phyloP scores from a whole-genome alignment of 768 basidiomycete genomes.

The Sutorius australiensis region DNA sequence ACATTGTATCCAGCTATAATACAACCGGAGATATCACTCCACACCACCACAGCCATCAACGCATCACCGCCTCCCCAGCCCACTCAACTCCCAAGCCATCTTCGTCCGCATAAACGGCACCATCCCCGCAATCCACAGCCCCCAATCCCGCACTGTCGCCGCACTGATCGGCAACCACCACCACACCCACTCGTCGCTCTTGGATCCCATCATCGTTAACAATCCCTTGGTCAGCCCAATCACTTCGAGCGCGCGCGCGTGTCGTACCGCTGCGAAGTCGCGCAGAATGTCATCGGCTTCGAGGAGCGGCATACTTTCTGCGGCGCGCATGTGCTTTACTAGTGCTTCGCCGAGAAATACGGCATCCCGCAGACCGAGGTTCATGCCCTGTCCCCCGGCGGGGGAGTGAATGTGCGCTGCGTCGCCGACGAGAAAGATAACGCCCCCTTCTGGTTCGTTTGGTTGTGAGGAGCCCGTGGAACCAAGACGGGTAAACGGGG shows the following conservation, averaged over 20 bases:
- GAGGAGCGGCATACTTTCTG: constrained; percentile 2
- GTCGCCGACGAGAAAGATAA: constrained; percentile 37
- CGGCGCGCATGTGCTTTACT: constrained; percentile 30
- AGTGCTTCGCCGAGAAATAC: constrained; percentile 43
- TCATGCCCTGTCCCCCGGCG: constrained; percentile 56
- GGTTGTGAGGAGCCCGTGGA: constrained; percentile 1
- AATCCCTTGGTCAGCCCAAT: constrained; percentile 40
- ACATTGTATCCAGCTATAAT: too few species aligned
- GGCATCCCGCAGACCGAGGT: constrained; percentile 55
- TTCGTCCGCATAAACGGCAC: constrained; percentile 14
- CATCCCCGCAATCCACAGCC: constrained; percentile 19
- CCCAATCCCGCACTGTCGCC: constrained; percentile 24
- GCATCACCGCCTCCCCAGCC: constrained; percentile 9
- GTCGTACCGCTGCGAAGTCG: constrained; percentile 36
- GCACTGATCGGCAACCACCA: constrained; percentile 29
- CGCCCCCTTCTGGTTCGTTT: constrained; percentile 8
- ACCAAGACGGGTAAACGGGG: constrained; percentile 32
- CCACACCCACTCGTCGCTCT: constrained; percentile 10
- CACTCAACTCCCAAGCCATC: constrained; percentile 22
- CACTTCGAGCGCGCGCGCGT: constrained; percentile 38
- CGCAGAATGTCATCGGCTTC: constrained; percentile 32
- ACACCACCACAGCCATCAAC: too few species aligned
- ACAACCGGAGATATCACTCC: too few species aligned
- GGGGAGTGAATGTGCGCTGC: constrained; percentile 56
- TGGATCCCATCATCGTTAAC: constrained; percentile 22